phyloP scores from a whole-genome alignment of 225 moss, liverwort and hornwort species.

The Pleurozium schreberi region DNA sequence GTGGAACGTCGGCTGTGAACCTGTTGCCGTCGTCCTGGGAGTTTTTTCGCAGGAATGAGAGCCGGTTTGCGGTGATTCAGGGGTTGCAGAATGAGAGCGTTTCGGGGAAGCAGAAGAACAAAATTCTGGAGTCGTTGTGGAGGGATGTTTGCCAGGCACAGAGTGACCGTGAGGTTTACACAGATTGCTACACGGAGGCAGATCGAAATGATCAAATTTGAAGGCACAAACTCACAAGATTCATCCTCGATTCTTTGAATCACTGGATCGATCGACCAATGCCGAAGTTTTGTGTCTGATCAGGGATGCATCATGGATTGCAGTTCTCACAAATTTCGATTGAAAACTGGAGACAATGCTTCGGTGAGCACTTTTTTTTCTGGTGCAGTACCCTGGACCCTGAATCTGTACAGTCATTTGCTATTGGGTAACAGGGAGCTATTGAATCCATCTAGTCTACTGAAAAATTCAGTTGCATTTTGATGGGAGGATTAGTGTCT shows the following conservation, averaged over 20 bases:
- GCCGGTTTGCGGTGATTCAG: conserved; percentile 21
- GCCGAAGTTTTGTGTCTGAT: background rate
- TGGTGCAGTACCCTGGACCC: background rate
- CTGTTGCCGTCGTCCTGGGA: background rate
- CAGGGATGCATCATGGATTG: background rate
- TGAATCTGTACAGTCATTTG: background rate
- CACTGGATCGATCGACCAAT: background rate
- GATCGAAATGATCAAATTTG: background rate
- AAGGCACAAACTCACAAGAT: background rate
- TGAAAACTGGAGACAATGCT: background rate
- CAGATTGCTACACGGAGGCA: conserved; percentile 9
- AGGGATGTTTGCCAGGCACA: conserved; percentile 7
- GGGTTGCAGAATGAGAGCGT: conserved; percentile 1
- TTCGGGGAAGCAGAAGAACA: background rate
- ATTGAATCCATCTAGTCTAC: background rate
- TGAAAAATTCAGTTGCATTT: background rate
- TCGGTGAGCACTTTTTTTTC: background rate
- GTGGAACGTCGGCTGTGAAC: conserved; percentile 9
- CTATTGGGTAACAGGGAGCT: background rate
- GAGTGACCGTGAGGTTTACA: conserved; percentile 11
- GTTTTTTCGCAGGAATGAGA: background rate
- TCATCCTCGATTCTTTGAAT: background rate
- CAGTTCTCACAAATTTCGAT: background rate
- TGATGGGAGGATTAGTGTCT: too few species aligned
- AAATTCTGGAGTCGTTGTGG: background rate